These are phyloP conservation scores for Penstemon eatonii DNA, from an alignment of 257 asterid genomes.

Conservation along the genomic window DNA sequence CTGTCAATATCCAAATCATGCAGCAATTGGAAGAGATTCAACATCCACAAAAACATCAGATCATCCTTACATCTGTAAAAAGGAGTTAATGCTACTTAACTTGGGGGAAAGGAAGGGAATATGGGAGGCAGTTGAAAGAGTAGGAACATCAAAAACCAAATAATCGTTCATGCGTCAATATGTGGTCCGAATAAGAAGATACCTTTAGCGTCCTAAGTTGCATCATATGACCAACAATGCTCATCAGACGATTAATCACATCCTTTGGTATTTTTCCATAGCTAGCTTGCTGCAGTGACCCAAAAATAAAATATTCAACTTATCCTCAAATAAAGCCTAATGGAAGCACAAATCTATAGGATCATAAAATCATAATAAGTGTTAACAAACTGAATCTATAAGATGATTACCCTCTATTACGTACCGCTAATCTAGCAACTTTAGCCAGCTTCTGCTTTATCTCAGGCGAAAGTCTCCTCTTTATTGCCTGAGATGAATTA, in stretches of 20 bases:
- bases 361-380: conserved; percentile 1
- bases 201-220: conserved; percentile 96
- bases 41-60: conserved; percentile 3
- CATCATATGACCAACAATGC: conserved; percentile 94
- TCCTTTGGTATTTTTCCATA: conserved; percentile 87
- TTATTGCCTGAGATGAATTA: conserved; percentile 80
- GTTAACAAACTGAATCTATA: conserved; percentile 14
- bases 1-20: conserved; percentile 5
- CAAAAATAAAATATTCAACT: conserved; percentile 19
- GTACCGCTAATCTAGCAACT: conserved; percentile 94
- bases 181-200: conserved; percentile 28
- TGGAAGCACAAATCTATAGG: conserved; percentile 22
- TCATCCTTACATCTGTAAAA: conserved; percentile 3
- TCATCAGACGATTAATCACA: conserved; percentile 82
- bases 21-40: conserved; percentile 17
- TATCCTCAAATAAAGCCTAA: conserved; percentile 19
- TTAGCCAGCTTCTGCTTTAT: conserved; percentile 91
- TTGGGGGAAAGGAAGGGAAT: background rate
- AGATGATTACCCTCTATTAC: conserved; percentile 13
- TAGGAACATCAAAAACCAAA: background rate
- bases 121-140: conserved; percentile 11
- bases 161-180: conserved; percentile 6
- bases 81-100: conserved; percentile 14
- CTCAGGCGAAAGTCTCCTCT: conserved; percentile 91
- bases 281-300: conserved; percentile 73